phyloP scores from a whole-genome alignment of 2,329 filamentous ascomycete species.

The Sarocladiaceae sp. region DNA sequence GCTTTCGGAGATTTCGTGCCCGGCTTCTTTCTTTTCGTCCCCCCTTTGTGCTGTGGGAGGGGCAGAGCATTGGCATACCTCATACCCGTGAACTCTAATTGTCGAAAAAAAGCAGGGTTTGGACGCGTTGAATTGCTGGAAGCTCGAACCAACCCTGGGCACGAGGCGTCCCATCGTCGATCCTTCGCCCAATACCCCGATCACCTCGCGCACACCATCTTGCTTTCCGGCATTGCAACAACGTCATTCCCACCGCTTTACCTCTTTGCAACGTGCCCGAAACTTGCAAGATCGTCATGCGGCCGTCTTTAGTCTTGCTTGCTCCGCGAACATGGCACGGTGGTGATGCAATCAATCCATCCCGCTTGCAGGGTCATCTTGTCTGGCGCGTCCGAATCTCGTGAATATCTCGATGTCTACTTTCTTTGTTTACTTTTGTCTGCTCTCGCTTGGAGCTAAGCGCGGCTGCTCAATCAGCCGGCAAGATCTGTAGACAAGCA shows the following conservation, averaged over 20 bases:
- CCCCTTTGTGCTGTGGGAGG: background rate
- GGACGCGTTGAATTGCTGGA: background rate
- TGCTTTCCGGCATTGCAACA: conserved; percentile 11
- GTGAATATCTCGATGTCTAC: conserved; percentile 5
- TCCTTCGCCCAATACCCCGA: conserved; percentile 21
- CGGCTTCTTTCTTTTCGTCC: background rate
- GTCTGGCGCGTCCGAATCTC: background rate
- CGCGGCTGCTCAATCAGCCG: background rate
- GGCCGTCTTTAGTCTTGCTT: background rate
- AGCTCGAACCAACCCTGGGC: conserved; percentile 6
- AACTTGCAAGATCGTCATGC: conserved; percentile 9
- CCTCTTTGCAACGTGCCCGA: conserved; percentile 6
- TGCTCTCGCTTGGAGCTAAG: background rate
- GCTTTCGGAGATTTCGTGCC: background rate
- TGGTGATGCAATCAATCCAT: conserved; percentile 1
- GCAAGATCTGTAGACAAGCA: background rate
- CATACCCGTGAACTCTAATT: background rate
- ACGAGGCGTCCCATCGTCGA: conserved; percentile 18
- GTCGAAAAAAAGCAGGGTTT: conserved; percentile 7
- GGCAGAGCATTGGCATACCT: conserved; percentile 8
- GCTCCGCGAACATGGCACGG: background rate
- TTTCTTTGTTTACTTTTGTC: conserved; percentile 7
- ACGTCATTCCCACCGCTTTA: conserved; percentile 19
- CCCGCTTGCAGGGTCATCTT: background rate
- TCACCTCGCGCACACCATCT: conserved; percentile 16